Evolutionary conservation across 805 yeast genomes (phyloP).

Genomic region (Suhomyces prunicola): DNA sequence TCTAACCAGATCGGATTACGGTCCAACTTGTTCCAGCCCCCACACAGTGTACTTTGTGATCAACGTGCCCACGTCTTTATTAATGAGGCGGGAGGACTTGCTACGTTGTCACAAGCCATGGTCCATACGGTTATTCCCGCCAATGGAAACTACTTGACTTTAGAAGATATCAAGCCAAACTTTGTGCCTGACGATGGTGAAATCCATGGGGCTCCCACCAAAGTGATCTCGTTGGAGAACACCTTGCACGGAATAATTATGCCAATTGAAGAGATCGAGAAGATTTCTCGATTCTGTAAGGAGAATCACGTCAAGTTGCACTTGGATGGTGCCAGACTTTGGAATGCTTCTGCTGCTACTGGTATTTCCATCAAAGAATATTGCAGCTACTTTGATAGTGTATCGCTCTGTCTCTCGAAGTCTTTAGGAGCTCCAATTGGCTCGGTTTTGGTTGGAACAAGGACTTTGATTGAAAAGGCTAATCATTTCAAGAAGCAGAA

Average conservation of each 20-base stretch:
- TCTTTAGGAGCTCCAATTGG: constrained; percentile 45
- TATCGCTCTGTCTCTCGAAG: constrained; percentile 42
- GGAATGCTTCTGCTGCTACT: constrained; percentile 43
- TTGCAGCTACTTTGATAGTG: constrained; percentile 39
- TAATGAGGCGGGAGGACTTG: constrained; percentile 43
- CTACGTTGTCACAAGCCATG: constrained; percentile 43
- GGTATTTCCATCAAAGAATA: constrained; percentile 39
- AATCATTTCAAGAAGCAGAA: constrained; percentile 43
- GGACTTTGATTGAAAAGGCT: constrained; percentile 35
- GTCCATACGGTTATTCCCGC: constrained; percentile 35
- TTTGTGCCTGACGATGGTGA: constrained; percentile 43
- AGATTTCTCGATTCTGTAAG: constrained; percentile 33
- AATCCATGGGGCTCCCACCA: constrained; percentile 44
- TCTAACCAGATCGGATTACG: constrained; percentile 41
- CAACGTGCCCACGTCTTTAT: constrained; percentile 34
- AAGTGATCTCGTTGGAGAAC: constrained; percentile 42
- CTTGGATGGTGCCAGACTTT: constrained; percentile 43
- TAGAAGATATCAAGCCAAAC: constrained; percentile 36
- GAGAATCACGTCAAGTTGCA: constrained; percentile 34
- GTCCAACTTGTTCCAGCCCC: constrained; percentile 40
- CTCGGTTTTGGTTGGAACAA: constrained; percentile 35
- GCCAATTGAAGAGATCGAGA: constrained; percentile 38
- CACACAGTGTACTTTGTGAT: constrained; percentile 39
- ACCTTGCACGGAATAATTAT: constrained; percentile 42
- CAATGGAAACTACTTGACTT: constrained; percentile 34